Evolutionary conservation across 306 rosid genomes (phyloP), one percentile per base, ranked within the genome.

Genomic region (Mimosa pudica): DNA sequence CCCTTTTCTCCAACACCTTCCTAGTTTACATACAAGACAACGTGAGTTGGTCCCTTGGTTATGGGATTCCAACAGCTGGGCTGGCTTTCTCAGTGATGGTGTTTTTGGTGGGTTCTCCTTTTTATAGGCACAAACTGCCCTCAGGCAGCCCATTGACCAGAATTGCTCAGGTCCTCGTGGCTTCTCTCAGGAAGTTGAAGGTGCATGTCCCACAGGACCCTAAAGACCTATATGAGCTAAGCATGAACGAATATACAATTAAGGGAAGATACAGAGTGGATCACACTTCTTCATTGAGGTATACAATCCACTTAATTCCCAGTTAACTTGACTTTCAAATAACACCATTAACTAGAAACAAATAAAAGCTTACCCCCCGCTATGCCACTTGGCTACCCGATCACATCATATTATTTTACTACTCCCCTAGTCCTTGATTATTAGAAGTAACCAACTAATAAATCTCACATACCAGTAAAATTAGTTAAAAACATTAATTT

Each of bases 31-130:
- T 92, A 62, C 98, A 94, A 90, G 97, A 90, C 64, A 88, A 72
- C 4, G 89, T 82, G 35, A 92, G 98, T 8, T 92, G 92, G 94
- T 16, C 87, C 42, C 54, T 94, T 51, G 98, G 98, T 1, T 94
- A 92, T 81, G 96, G 92, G 12, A 85, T 94, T 81, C 97, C 97
- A 75, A 92, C 98, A 8, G 6, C 86, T 67, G 97, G 92, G 7
- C 94, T 92, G 2, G 87, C 82, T 6, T 0, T 89, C 72, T 86
- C 97, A 18, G 54, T 92, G n/a, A 47, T 86, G 78, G 85, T 94
- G 68, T 94, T 94, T 70, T 62, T 90, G 80, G 13, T 79, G 0
- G 97, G 98, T 35, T 87, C 88, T 13, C 86, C 82, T 46, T 84
- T 77, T 75, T 94, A 92, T 42, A 94, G 97, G 86, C 96, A 92